A percentile compares a stretch with the other conserved stretches of the same genome.
Evolutionary conservation across 768 basidiomycete genomes (phyloP).

Genomic region (Floccularia luteovirens): DNA sequence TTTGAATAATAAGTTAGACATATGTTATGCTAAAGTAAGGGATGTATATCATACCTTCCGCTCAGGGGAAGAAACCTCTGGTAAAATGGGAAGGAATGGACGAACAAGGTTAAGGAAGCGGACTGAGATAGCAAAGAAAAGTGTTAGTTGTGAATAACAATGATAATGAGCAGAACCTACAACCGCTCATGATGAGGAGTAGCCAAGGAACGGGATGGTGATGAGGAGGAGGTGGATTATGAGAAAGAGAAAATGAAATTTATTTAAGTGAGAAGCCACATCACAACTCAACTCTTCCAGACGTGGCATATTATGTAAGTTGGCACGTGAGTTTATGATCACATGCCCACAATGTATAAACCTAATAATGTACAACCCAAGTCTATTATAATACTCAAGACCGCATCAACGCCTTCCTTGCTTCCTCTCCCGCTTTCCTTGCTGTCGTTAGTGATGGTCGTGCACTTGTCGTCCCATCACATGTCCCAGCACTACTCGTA

Average conservation of each 20-base stretch:
- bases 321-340: too few relatives aligned
- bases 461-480: constrained; percentile 8
- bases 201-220: constrained; percentile 16
- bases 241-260: constrained; percentile 11
- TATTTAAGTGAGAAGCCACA: constrained; percentile 9
- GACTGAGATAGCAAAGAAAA: constrained; percentile 39
- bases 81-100: constrained; percentile 94
- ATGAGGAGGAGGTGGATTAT: constrained; percentile 18
- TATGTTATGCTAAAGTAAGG: not conserved
- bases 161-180: constrained; percentile 34
- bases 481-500: not conserved
- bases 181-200: constrained; percentile 70
- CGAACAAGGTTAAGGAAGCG: constrained; percentile 97
- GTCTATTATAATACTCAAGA: too few relatives aligned
- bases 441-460: constrained; percentile 38
- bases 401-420: constrained; percentile 35
- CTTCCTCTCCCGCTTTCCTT: constrained; percentile 44
- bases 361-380: too few relatives aligned
- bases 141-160: constrained; percentile 1
- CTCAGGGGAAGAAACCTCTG: constrained; percentile 97
- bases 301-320: constrained; percentile 36
- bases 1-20: constrained; percentile 17
- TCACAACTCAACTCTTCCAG: constrained; percentile 26
- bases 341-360: too few relatives aligned
- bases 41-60: constrained; percentile 60